These are phyloP conservation scores for Entomortierella parvispora DNA, from an alignment of 192 early-diverging fungal genomes.

Conservation along the genomic window DNA sequence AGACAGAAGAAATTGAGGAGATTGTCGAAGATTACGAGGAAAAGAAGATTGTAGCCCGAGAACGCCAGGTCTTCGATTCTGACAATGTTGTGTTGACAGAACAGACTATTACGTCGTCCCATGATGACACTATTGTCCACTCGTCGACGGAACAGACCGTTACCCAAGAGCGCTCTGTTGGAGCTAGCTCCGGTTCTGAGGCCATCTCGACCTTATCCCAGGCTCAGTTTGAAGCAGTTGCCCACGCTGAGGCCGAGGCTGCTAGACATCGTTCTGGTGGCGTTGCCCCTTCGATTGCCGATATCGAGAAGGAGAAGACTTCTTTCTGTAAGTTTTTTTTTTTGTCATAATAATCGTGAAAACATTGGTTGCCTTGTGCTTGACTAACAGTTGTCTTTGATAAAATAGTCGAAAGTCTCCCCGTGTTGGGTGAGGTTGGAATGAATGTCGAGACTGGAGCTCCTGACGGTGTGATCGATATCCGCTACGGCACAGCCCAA, in stretches of 20 bases:
- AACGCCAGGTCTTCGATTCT: conserved; percentile 16
- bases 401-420: conserved; percentile 28
- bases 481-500: not conserved
- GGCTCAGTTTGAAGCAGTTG: not conserved
- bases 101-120: conserved; percentile 25
- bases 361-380: too few relatives aligned
- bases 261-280: not conserved
- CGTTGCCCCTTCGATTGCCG: not conserved
- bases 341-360: too few relatives aligned
- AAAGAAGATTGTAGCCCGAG: conserved; percentile 16
- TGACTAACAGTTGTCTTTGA: too few relatives aligned
- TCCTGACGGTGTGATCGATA: conserved; percentile 1
- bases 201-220: conserved; percentile 16
- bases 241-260: conserved; percentile 6
- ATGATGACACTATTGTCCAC: conserved; percentile 22
- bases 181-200: not conserved
- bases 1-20: conserved; percentile 36
- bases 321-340: conserved; percentile 39
- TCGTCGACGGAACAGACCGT: conserved; percentile 13
- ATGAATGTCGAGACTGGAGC: conserved; percentile 12
- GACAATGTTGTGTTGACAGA: conserved; percentile 2
- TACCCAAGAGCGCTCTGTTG: conserved; percentile 5
- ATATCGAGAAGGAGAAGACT: conserved; percentile 27
- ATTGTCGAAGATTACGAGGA: conserved; percentile 36
- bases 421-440: conserved; percentile 5